Evolutionary conservation across 1,284 basidiomycete species (phyloP).

Genomic region (Tremellales sp.): DNA sequence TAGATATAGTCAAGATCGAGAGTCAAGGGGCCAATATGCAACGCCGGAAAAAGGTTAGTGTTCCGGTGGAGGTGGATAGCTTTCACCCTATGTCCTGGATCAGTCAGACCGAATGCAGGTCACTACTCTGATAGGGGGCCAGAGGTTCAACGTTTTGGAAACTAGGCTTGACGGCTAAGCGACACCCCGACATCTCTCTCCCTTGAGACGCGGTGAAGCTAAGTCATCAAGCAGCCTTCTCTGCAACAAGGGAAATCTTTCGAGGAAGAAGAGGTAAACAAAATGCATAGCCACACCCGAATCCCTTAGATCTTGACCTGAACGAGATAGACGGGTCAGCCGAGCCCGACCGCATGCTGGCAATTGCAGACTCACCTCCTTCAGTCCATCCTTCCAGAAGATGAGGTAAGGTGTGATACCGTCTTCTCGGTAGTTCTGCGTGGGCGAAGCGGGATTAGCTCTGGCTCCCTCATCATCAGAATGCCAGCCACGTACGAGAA

Average conservation of each 20-base stretch:
- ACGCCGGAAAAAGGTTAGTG: neutral
- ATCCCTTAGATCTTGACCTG: conserved; percentile 1
- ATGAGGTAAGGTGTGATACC: conserved; percentile 71
- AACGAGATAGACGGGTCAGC: neutral
- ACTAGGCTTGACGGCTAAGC: too few relatives aligned
- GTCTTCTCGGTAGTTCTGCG: conserved; percentile 55
- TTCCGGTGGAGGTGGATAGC: neutral
- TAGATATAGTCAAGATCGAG: neutral
- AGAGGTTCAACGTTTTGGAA: neutral
- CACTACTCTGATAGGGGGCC: neutral
- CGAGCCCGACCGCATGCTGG: neutral
- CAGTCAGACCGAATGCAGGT: neutral
- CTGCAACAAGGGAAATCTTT: too few relatives aligned
- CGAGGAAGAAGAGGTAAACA: too few relatives aligned
- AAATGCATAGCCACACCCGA: neutral
- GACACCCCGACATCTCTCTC: neutral
- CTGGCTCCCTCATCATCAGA: neutral
- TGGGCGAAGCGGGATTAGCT: neutral
- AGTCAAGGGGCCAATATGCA: neutral
- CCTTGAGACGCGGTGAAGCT: neutral
- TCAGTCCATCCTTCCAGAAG: conserved; percentile 89
- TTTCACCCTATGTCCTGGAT: neutral
- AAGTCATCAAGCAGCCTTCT: neutral
- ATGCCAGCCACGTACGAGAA: conserved; percentile 55
- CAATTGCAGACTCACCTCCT: conserved; percentile 48